Evolutionary conservation across 2,329 filamentous ascomycete genomes (phyloP), one percentile per base, ranked within the genome.

Genomic region (Talaromyces sp.): DNA sequence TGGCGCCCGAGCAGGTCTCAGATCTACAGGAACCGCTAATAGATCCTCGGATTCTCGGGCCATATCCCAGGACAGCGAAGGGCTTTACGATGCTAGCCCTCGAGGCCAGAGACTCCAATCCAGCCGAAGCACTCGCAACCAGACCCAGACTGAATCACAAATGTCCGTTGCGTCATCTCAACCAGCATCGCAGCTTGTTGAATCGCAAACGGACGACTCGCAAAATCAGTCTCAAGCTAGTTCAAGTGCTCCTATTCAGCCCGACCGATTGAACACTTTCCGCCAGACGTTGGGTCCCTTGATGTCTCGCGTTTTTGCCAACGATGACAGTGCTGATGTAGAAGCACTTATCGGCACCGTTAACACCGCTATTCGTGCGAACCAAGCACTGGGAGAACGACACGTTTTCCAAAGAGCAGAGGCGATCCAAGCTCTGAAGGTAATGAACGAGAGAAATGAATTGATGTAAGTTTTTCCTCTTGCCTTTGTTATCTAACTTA

Each of bases 381-480:
- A 68, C 0, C 64, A 66, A 4, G 76, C 49, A 68, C 76, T 78
- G 27, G 82, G 82, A 4, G 83, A 84, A 8, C 75, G 78, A 46
- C 73, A 77, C 14, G 76, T 81, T 41, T 99, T 96, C 76, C 82
- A 80, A 27, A 82, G 82, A 41, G 80, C 79, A 0, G 95, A 99
- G 76, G 91, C 89, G 0, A 78, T 89, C 61, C 84, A 88, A 73
- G 93, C 91, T 51, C 79, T 99, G 60, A 85, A 86, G 75, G 86
- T 84, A 71, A 87, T 99, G 85, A 88, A 91, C 69, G 87, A 90
- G 65, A 81, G 83, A 68, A 97, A 97, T 74, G 88, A 93, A 79
- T 87, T 99, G 71, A 99, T 99, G 93, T 93, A 80, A 84, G 90
- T 86, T 13, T 27, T 17, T 38, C 10, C 41, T 35, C 26, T 38